These are phyloP conservation scores for Sarocladium strictum DNA, from an alignment of 2,329 filamentous ascomycete genomes.

Conservation along the genomic window DNA sequence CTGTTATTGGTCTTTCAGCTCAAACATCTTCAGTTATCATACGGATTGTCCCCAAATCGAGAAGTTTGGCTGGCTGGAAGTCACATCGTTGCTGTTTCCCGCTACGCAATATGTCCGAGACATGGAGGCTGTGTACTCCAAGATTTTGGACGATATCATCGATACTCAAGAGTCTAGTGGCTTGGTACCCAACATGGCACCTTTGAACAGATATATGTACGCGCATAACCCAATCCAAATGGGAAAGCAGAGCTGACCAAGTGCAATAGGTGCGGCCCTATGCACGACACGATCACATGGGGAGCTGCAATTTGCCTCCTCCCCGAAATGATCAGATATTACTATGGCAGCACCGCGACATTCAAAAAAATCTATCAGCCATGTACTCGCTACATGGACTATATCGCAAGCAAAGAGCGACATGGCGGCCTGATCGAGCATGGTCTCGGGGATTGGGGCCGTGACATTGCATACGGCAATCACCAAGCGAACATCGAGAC, in stretches of 20 bases:
- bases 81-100: conserved; percentile 37
- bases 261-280: conserved; percentile 31
- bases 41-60: conserved; percentile 41
- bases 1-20: conserved; percentile 37
- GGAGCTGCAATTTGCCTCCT: conserved; percentile 31
- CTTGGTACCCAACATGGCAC: conserved; percentile 40
- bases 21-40: conserved; percentile 39
- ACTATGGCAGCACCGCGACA: conserved; percentile 31
- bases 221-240: background rate
- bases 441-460: conserved; percentile 36
- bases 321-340: conserved; percentile 29
- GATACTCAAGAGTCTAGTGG: conserved; percentile 38
- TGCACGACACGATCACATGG: conserved; percentile 41
- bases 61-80: conserved; percentile 43
- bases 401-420: conserved; percentile 32
- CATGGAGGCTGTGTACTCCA: conserved; percentile 39
- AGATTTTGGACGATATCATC: conserved; percentile 40
- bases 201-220: conserved; percentile 37
- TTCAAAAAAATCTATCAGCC: conserved; percentile 31
- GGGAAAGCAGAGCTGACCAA: conserved; percentile 7
- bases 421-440: conserved; percentile 35
- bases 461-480: conserved; percentile 35
- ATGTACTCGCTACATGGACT: conserved; percentile 34
- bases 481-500: conserved; percentile 39
- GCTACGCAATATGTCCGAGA: conserved; percentile 40